A percentile compares a stretch with the other conserved stretches of the same genome.
Conservation (phyloP, 345 rosid species). For the Rhodamnia argentea region DNA sequence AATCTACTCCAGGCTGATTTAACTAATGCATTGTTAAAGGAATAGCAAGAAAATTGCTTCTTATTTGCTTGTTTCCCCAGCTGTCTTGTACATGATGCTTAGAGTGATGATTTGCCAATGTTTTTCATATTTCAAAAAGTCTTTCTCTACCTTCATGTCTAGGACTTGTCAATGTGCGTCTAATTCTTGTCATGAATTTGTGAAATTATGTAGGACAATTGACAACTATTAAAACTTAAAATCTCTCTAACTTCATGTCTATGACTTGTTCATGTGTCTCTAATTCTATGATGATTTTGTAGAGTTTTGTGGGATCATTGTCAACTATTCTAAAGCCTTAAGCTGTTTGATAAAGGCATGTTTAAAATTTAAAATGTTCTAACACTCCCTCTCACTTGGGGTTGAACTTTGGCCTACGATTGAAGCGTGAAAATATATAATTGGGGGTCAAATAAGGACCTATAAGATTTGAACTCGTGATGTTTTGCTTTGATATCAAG, state of each 20-base stretch:
- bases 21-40: neutral
- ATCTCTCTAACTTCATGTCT: neutral
- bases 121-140: neutral
- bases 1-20: neutral
- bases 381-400: neutral
- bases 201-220: neutral
- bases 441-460: neutral
- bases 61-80: neutral
- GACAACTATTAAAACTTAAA: neutral
- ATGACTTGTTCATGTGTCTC: neutral
- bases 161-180: neutral
- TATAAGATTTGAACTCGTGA: neutral
- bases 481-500: neutral
- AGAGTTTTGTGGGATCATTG: neutral
- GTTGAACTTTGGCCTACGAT: neutral
- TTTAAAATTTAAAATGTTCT: too few relatives aligned
- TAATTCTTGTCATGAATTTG: neutral
- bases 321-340: too few relatives aligned
- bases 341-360: neutral
- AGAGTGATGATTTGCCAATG: neutral
- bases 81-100: neutral
- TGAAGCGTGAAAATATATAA: neutral
- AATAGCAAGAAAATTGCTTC: neutral
- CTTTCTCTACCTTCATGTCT: neutral
- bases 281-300: neutral